These are phyloP conservation scores for Dactylellina parvicollis DNA, from an alignment of 2,329 filamentous ascomycete species.

Conservation along the genomic window DNA sequence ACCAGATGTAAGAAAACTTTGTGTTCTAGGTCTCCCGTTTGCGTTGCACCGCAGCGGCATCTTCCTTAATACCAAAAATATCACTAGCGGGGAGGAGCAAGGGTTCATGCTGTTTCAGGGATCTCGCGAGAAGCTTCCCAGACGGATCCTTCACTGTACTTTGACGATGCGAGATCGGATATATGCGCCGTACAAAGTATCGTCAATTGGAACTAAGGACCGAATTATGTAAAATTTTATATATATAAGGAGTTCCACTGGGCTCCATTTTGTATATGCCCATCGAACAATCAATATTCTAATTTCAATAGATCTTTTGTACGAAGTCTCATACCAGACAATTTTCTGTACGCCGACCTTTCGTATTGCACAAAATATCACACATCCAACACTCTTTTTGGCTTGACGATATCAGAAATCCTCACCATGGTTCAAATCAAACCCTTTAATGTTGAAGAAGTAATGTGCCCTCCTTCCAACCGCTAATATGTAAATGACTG, in stretches of 20 bases:
- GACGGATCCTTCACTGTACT: constrained; percentile 15
- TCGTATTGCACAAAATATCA: constrained; percentile 54
- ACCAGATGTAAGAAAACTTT: too few relatives aligned
- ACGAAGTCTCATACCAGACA: too few relatives aligned
- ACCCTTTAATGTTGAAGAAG: constrained; percentile 77
- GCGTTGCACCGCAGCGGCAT: too few relatives aligned
- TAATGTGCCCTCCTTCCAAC: constrained; percentile 61
- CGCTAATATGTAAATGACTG: background rate
- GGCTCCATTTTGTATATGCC: too few relatives aligned
- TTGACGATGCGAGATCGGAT: background rate
- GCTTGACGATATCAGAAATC: background rate
- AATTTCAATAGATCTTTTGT: too few relatives aligned
- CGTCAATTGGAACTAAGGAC: too few relatives aligned
- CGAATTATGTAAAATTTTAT: background rate
- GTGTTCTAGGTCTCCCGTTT: too few relatives aligned
- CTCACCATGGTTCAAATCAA: constrained; percentile 68
- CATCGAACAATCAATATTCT: too few relatives aligned
- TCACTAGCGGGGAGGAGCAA: too few relatives aligned
- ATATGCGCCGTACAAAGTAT: background rate
- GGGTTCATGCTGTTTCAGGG: background rate
- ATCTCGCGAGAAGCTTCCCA: constrained; percentile 8
- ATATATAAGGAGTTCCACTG: too few relatives aligned
- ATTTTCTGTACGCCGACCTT: too few relatives aligned
- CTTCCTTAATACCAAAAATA: too few relatives aligned
- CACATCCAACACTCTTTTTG: constrained; percentile 23